A percentile compares a stretch with the other conserved stretches of the same genome.
Conservation (phyloP, 768 basidiomycete species). For the Cystobasidium tubakii region DNA sequence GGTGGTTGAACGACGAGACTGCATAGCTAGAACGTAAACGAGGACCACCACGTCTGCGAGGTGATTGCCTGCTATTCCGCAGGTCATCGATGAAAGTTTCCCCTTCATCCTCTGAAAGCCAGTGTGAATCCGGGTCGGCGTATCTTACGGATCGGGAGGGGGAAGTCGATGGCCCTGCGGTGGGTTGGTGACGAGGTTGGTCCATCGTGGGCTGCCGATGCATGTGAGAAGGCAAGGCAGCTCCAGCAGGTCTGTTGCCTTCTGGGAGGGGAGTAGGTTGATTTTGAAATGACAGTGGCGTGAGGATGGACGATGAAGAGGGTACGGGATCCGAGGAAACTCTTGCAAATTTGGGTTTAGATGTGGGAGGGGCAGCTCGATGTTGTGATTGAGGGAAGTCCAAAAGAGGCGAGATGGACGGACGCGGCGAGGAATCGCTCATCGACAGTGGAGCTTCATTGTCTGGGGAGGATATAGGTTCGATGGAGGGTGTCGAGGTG, state of each 20-base stretch:
- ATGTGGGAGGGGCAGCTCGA: neutral
- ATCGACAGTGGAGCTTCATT: conserved; percentile 17
- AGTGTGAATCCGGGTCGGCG: conserved; percentile 43
- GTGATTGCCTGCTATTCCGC: neutral
- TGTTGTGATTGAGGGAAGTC: neutral
- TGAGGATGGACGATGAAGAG: neutral
- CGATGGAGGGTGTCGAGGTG: neutral
- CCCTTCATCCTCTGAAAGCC: conserved; percentile 44
- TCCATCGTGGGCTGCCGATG: conserved; percentile 13
- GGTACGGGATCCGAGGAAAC: neutral
- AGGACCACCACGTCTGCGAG: conserved; percentile 13
- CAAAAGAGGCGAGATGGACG: neutral
- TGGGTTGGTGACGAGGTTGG: neutral
- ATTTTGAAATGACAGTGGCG: neutral
- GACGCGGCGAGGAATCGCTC: neutral
- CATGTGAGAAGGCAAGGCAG: neutral
- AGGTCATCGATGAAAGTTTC: neutral
- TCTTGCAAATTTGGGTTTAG: neutral
- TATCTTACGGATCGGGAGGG: conserved; percentile 8
- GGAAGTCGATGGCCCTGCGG: conserved; percentile 16
- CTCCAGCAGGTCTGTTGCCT: neutral
- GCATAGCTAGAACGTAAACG: neutral
- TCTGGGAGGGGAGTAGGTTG: neutral
- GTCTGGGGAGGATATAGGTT: neutral
- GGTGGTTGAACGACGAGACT: neutral